Percentiles rank a stretch among this genome's conserved stretches.
Conservation (phyloP, 345 rosid genomes). For the Ailanthus altissimus region DNA sequence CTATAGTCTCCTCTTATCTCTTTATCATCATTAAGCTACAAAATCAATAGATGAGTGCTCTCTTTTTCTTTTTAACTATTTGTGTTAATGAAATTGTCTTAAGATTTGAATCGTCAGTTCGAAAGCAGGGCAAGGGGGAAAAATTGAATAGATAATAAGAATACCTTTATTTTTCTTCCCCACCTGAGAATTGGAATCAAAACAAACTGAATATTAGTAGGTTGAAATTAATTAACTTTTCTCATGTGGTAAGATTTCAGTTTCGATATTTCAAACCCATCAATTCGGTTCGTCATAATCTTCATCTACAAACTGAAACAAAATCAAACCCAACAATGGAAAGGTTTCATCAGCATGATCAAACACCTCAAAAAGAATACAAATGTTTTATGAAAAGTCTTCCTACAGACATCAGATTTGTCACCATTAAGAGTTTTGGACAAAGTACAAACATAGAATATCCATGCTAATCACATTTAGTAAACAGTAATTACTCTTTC, state of each 20-base stretch:
- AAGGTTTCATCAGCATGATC: background rate
- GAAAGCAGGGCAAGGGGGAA: background rate
- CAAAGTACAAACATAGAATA: background rate
- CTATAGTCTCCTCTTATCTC: background rate
- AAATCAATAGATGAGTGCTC: background rate
- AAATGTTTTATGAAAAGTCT: background rate
- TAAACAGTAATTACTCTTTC: background rate
- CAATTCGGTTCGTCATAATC: background rate
- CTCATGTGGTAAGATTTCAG: background rate
- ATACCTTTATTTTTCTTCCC: background rate
- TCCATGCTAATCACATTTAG: background rate
- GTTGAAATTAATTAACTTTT: background rate
- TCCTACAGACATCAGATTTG: background rate
- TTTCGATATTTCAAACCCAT: background rate
- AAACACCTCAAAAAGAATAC: background rate
- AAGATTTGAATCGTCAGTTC: background rate
- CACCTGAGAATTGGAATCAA: background rate
- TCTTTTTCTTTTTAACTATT: background rate
- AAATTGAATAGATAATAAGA: background rate
- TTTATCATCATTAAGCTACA: background rate
- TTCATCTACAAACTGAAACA: background rate
- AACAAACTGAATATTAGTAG: slow-evolving; percentile 5
- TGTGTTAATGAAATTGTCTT: background rate
- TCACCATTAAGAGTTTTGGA: background rate
- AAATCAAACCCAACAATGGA: background rate